phyloP scores from a whole-genome alignment of 805 yeast genomes.

The Debaryomyces hansenii region DNA sequence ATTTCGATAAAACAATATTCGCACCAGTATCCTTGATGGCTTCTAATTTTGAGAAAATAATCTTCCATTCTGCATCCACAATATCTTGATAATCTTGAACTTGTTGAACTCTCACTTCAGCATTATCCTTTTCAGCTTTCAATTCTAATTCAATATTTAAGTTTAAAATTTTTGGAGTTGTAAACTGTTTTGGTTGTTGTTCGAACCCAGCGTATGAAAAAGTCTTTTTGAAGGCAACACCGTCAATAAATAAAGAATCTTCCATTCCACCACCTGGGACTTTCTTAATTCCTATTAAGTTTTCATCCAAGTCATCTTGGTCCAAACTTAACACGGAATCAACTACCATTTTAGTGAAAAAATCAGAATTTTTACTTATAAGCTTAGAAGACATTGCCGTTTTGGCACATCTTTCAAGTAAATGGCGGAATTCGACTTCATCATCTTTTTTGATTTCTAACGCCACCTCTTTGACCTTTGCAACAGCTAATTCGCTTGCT shows the following conservation, averaged over 20 bases:
- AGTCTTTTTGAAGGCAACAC: conserved; percentile 97
- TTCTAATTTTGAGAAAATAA: conserved; percentile 82
- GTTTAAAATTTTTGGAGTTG: conserved; percentile 76
- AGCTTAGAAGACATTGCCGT: conserved; percentile 98
- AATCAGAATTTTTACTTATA: conserved; percentile 80
- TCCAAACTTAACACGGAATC: conserved; percentile 91
- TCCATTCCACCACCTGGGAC: conserved; percentile 97
- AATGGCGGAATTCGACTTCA: conserved; percentile 59
- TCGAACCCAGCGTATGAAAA: conserved; percentile 98
- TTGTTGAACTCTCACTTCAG: conserved; percentile 94
- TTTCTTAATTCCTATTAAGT: conserved; percentile 89
- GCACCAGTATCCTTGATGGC: conserved; percentile 85
- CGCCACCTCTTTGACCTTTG: conserved; percentile 70
- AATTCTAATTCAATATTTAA: conserved; percentile 93
- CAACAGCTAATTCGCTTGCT: conserved; percentile 77
- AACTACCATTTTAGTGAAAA: conserved; percentile 95
- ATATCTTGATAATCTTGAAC: conserved; percentile 93
- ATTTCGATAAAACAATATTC: conserved; percentile 85
- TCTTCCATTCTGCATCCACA: conserved; percentile 99
- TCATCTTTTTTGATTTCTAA: conserved; percentile 60
- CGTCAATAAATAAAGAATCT: conserved; percentile 83
- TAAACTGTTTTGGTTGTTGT: conserved; percentile 90
- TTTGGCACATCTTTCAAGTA: conserved; percentile 88
- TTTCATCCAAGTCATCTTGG: conserved; percentile 81
- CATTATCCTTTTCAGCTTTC: conserved; percentile 98